Base-by-base conservation (phyloP, 179 eudicot genomes). In the Monotropa hypopitys region DNA sequence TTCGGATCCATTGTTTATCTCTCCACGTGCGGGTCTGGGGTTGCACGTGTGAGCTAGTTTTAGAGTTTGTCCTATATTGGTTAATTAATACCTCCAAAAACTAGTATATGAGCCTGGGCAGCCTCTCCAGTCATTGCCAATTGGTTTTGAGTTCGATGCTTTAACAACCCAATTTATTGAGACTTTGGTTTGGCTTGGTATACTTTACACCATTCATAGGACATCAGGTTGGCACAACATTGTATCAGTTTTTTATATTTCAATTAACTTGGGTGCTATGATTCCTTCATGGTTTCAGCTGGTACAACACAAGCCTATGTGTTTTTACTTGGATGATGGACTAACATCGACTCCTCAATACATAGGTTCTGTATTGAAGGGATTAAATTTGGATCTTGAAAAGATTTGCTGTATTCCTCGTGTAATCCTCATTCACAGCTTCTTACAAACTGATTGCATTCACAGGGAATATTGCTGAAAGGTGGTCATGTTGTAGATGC, bases 401-500 rank as follows among this genome's bases (percentile, higher is more conserved):
- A 32, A 30, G 43, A 49, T 72, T 49, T 21, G 61, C 49, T 50
- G 53, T 28, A 8, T 46, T 69, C 10, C 13, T 74, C 35, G 10
- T 47, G 20, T 42, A 45, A 40, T n/a, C 28, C 32, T 28, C 9
- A 15, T 65, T 75, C 47, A 2, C 61, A 33, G 45, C 30, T 57
- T 80, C 74, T 70, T 13, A 40, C 53, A 38, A 32, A n/a, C 63
- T 65, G 32, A 67, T 62, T 43, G 30, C 80, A 53, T 81, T 81
- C 77, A 63, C 87, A 95, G 99, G 99, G 99, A 35, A 90, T 95
- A 81, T 83, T 95, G 82, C 92, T 95, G 70, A 95, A 95, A 86
- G 99, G 99, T 74, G 99, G 97, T 57, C 91, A 90, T 80, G 99
- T 95, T 49, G 70, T 95, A 49, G 99, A 95, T 83, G 95, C 98